These are phyloP conservation scores for Hortiboletus campestris DNA, from an alignment of 768 basidiomycete species.

Conservation along the genomic window DNA sequence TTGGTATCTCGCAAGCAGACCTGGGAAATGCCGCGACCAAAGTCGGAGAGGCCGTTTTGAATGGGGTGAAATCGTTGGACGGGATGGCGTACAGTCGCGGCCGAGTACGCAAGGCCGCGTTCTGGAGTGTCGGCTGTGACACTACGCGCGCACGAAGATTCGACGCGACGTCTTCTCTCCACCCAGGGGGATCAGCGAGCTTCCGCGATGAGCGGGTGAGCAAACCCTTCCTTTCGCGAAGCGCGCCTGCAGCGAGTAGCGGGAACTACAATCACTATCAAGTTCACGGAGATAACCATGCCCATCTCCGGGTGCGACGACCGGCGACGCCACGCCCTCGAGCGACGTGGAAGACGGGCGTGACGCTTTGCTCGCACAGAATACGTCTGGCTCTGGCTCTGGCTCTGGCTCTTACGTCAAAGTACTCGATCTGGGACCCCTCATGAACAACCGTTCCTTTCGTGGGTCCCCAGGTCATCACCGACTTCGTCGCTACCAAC, in stretches of 20 bases:
- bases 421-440: slow-evolving; percentile 52
- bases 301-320: slow-evolving; percentile 11
- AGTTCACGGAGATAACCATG: neutral
- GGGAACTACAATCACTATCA: slow-evolving; percentile 14
- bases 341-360: slow-evolving; percentile 12
- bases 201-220: slow-evolving; percentile 27
- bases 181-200: slow-evolving; percentile 21
- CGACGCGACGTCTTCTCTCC: slow-evolving; percentile 19
- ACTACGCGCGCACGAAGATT: neutral
- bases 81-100: slow-evolving; percentile 53
- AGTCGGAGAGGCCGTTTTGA: slow-evolving; percentile 60
- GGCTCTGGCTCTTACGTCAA: slow-evolving; percentile 47
- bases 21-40: slow-evolving; percentile 54
- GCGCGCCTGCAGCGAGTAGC: slow-evolving; percentile 50
- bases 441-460: slow-evolving; percentile 22
- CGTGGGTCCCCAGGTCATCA: slow-evolving; percentile 34
- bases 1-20: slow-evolving; percentile 45
- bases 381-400: slow-evolving; percentile 28
- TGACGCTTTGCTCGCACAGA: slow-evolving; percentile 3
- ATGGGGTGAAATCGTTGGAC: slow-evolving; percentile 61
- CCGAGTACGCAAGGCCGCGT: slow-evolving; percentile 39
- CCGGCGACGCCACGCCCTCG: slow-evolving; percentile 10
- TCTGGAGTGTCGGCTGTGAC: slow-evolving; percentile 10
- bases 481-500: slow-evolving; percentile 49
- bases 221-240: slow-evolving; percentile 56